Conservation (phyloP, 2,329 filamentous ascomycete genomes). For the Neoarthrinium moseri region DNA sequence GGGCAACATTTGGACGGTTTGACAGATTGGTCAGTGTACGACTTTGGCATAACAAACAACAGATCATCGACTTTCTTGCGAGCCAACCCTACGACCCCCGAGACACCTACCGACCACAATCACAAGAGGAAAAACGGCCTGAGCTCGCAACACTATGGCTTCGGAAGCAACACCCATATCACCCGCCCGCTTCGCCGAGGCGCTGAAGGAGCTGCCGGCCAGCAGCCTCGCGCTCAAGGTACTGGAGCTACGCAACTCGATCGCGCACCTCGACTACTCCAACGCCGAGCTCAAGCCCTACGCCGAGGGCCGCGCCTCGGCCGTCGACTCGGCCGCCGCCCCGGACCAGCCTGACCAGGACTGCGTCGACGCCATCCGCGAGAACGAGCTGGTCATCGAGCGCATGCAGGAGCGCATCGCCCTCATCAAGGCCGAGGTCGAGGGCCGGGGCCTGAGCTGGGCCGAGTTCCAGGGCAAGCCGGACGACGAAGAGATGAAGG, state of each 20-base stretch:
- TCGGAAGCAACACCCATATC: slow-evolving; percentile 60
- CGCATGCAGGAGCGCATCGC: slow-evolving; percentile 66
- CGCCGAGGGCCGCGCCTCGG: slow-evolving; percentile 47
- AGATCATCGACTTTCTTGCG: too few relatives aligned
- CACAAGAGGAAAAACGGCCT: too few relatives aligned
- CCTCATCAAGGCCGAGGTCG: slow-evolving; percentile 64
- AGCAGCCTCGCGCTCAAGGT: slow-evolving; percentile 71
- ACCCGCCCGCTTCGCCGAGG: slow-evolving; percentile 62
- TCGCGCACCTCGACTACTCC: slow-evolving; percentile 70
- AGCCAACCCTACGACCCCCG: too few relatives aligned
- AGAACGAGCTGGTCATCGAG: slow-evolving; percentile 68
- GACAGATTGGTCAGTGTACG: too few relatives aligned
- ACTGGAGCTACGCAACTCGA: slow-evolving; percentile 72
- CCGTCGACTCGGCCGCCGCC: slow-evolving; percentile 21
- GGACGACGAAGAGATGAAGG: slow-evolving; percentile 29
- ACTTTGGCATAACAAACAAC: too few relatives aligned
- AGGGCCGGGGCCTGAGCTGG: slow-evolving; percentile 56
- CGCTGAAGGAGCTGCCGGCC: slow-evolving; percentile 65
- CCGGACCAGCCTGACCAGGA: slow-evolving; percentile 57
- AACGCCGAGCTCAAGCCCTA: slow-evolving; percentile 72
- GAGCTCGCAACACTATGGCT: too few relatives aligned
- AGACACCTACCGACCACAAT: too few relatives aligned
- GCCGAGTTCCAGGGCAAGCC: slow-evolving; percentile 51
- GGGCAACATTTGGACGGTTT: too few relatives aligned
- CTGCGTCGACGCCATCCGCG: slow-evolving; percentile 70